Evolutionary conservation across 345 rosid species (phyloP).

Genomic region (Fremontodendron californicum): DNA sequence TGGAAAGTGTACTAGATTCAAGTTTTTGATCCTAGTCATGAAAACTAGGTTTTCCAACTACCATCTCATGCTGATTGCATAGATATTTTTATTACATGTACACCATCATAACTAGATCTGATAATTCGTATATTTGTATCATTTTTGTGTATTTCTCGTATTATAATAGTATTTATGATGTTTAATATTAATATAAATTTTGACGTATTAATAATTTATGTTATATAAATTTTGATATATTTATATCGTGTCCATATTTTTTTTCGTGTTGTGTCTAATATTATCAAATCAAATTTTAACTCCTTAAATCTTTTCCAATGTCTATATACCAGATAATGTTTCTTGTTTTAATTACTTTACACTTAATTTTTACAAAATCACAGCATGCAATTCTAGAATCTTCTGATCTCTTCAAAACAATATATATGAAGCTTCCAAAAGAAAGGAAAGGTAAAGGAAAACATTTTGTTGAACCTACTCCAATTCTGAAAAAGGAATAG

Average conservation of each 20-base stretch:
- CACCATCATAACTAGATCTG: too few relatives aligned
- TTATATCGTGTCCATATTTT: too few relatives aligned
- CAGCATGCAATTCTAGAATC: background rate
- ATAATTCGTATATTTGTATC: too few relatives aligned
- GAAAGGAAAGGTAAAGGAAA: background rate
- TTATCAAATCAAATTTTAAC: constrained; percentile 7
- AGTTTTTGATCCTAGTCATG: background rate
- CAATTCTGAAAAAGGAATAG: background rate
- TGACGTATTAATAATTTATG: too few relatives aligned
- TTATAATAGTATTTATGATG: too few relatives aligned
- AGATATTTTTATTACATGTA: constrained; percentile 13
- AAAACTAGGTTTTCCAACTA: constrained; percentile 11
- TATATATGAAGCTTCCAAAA: background rate
- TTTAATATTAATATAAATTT: too few relatives aligned
- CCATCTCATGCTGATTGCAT: background rate
- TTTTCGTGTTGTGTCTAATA: too few relatives aligned
- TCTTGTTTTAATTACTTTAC: background rate
- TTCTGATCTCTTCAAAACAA: background rate
- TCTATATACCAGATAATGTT: too few relatives aligned
- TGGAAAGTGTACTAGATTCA: background rate
- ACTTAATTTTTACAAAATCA: background rate
- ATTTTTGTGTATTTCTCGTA: too few relatives aligned
- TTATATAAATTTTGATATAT: too few relatives aligned
- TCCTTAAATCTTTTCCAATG: background rate
- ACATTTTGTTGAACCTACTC: background rate